These are phyloP conservation scores for Aurifilum marmelostoma DNA, from an alignment of 2,329 filamentous ascomycete species.

Conservation along the genomic window DNA sequence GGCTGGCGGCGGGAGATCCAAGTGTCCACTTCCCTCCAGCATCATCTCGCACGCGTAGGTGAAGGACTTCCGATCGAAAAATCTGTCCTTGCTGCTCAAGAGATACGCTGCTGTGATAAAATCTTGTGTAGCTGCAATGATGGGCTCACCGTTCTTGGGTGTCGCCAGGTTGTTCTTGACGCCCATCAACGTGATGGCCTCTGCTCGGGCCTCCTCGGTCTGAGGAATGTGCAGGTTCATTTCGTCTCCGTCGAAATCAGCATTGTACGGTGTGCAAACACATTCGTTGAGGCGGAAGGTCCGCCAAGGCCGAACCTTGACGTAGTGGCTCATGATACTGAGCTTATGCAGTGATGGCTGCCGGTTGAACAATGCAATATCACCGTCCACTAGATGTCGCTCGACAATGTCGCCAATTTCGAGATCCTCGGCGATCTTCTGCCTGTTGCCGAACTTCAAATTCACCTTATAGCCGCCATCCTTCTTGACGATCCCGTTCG, in stretches of 20 bases:
- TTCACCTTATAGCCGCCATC: conserved; percentile 69
- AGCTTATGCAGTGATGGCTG: conserved; percentile 98
- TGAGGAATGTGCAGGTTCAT: conserved; percentile 99
- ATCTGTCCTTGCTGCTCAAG: conserved; percentile 88
- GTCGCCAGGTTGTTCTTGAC: conserved; percentile 96
- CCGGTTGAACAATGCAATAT: conserved; percentile 96
- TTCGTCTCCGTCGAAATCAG: conserved; percentile 98
- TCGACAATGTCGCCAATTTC: conserved; percentile 88
- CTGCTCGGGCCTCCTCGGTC: conserved; percentile 92
- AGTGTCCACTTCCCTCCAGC: conserved; percentile 76
- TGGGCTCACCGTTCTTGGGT: conserved; percentile 95
- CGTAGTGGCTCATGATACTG: conserved; percentile 95
- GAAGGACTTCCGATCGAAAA: conserved; percentile 88
- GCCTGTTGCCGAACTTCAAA: conserved; percentile 74
- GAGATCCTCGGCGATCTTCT: conserved; percentile 73
- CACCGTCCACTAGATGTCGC: conserved; percentile 90
- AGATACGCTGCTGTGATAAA: conserved; percentile 96
- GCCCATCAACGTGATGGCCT: conserved; percentile 96
- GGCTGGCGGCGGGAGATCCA: conserved; percentile 86
- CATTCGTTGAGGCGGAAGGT: conserved; percentile 98
- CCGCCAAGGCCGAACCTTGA: conserved; percentile 90
- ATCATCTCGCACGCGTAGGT: conserved; percentile 91
- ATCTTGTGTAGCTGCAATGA: conserved; percentile 98
- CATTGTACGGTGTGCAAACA: conserved; percentile 97
- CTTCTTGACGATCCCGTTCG: conserved; percentile 77